Percentiles rank a stretch among this genome's conserved stretches.
Conservation (phyloP, 352 stramenopile species). For the Peronosclerospora sorghi region DNA sequence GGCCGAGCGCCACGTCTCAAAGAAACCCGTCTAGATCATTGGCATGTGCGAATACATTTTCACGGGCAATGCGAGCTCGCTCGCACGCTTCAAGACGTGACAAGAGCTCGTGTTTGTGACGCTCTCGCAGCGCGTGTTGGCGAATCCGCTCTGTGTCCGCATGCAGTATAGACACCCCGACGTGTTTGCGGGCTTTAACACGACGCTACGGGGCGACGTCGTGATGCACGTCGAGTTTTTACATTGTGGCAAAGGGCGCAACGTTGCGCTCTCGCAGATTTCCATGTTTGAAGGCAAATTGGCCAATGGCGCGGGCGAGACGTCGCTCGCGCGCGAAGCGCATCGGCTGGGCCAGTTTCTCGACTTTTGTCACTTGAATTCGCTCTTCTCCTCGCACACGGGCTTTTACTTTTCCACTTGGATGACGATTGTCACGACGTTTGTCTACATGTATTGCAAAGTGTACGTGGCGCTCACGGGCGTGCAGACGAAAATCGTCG, state of each 20-base stretch:
- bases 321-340: too few species aligned
- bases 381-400: constrained; percentile 83
- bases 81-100: too few species aligned
- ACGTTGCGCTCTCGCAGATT: constrained; percentile 80
- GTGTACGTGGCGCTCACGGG: constrained; percentile 67
- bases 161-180: constrained; percentile 82
- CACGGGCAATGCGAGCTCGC: too few species aligned
- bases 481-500: constrained; percentile 65
- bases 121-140: constrained; percentile 70
- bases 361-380: constrained; percentile 80
- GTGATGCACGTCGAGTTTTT: too few species aligned
- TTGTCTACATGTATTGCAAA: constrained; percentile 83
- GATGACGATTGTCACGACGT: constrained; percentile 88
- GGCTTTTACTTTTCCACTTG: constrained; percentile 80
- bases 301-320: too few species aligned
- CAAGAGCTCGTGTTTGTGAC: too few species aligned
- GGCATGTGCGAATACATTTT: too few species aligned
- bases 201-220: too few species aligned
- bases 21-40: constrained; percentile 69
- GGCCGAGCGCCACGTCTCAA: too few species aligned
- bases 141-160: constrained; percentile 56
- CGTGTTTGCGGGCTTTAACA: constrained; percentile 77
- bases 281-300: too few species aligned
- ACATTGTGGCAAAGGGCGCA: constrained; percentile 78
- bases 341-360: constrained; percentile 80